Conservation (phyloP, 208 protist species). For the Porcisia deanei region DNA sequence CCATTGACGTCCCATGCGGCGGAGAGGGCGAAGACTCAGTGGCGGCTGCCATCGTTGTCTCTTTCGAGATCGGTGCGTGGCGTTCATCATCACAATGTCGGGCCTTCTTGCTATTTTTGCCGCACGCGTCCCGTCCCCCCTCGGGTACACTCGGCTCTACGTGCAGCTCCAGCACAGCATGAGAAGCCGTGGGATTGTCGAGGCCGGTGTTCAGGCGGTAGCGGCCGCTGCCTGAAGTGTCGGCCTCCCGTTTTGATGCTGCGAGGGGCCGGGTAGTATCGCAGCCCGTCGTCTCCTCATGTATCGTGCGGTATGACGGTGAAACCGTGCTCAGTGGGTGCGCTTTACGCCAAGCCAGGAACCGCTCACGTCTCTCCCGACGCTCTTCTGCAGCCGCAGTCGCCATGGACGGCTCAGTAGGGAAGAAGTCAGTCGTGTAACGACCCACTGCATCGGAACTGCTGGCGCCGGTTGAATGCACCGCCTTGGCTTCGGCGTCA, state of each 20-base stretch:
- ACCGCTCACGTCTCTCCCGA: conserved; percentile 41
- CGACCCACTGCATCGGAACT: background rate
- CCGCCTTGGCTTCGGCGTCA: background rate
- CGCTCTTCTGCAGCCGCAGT: conserved; percentile 17
- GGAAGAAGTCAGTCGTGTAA: background rate
- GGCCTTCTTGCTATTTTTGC: background rate
- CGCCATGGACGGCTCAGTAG: conserved; percentile 2
- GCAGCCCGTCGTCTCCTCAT: background rate
- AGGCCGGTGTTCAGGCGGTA: conserved; percentile 80
- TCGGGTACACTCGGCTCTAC: background rate
- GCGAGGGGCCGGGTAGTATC: background rate
- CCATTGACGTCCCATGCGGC: background rate
- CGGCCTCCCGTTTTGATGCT: background rate
- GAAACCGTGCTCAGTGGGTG: conserved; percentile 26
- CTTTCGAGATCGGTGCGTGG: background rate
- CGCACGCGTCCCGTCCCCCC: background rate
- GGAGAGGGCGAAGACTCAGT: background rate
- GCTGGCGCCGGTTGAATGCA: background rate
- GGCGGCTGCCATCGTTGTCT: background rate
- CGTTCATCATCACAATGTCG: background rate
- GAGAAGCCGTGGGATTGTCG: conserved; percentile 42
- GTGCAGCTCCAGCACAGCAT: conserved; percentile 34
- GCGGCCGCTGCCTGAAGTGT: conserved; percentile 8
- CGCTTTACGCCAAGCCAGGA: conserved; percentile 58
- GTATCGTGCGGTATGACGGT: conserved; percentile 6